A percentile compares a stretch with the other conserved stretches of the same genome.
phyloP scores from a whole-genome alignment of 2,329 filamentous ascomycete genomes.

The Verticillium nubilum region DNA sequence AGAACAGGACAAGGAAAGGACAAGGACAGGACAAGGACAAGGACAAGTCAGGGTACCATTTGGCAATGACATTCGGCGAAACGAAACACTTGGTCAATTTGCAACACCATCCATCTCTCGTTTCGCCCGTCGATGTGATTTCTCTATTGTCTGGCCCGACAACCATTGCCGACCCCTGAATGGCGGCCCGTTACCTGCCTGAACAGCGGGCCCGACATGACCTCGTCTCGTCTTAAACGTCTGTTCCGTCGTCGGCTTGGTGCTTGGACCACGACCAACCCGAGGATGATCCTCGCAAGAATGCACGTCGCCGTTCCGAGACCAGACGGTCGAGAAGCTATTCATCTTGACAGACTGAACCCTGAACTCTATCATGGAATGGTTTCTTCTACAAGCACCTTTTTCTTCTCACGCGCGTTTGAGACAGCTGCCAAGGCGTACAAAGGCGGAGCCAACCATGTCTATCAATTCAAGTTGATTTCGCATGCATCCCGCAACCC shows the following conservation, averaged over 20 bases:
- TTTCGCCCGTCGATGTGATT: background rate
- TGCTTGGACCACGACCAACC: background rate
- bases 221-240: background rate
- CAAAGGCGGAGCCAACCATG: background rate
- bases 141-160: background rate
- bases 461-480: background rate
- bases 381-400: background rate
- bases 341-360: background rate
- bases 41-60: background rate
- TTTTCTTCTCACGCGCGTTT: background rate
- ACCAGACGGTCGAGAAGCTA: background rate
- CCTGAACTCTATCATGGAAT: background rate
- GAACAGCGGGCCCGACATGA: background rate
- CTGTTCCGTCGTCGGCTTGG: background rate
- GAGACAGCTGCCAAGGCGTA: background rate
- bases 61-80: background rate
- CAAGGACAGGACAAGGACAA: too few relatives aligned
- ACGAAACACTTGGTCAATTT: background rate
- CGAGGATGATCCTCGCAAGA: background rate
- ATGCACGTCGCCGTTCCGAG: background rate
- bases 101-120: background rate
- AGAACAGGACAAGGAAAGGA: too few relatives aligned
- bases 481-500: background rate
- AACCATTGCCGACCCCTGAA: background rate
- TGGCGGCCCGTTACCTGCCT: background rate